Conservation (phyloP, 2,329 filamentous ascomycete genomes). For the Aspergillus pseudonomiae region DNA sequence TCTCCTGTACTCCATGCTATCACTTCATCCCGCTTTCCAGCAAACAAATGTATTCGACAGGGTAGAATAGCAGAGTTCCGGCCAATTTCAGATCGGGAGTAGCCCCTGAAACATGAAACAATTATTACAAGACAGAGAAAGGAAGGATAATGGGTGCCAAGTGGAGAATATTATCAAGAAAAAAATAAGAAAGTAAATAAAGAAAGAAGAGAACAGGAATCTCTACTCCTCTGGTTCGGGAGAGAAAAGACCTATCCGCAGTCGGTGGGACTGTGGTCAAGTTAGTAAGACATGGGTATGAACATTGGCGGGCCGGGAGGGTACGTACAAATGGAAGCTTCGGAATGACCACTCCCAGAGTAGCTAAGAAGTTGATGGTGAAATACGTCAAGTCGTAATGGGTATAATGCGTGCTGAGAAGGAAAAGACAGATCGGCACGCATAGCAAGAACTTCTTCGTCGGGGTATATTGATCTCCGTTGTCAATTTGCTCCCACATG, state of each 20-base stretch:
- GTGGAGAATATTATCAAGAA: constrained; percentile 22
- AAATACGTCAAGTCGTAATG: constrained; percentile 98
- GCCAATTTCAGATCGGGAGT: constrained; percentile 16
- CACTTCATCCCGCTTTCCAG: neutral
- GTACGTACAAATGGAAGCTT: constrained; percentile 88
- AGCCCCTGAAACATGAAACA: constrained; percentile 11
- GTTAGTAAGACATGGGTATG: constrained; percentile 28
- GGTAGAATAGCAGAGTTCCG: neutral
- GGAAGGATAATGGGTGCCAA: constrained; percentile 20
- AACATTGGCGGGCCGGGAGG: neutral
- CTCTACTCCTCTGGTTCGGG: constrained; percentile 65
- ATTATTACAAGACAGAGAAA: constrained; percentile 23
- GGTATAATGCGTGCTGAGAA: constrained; percentile 97
- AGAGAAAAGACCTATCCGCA: constrained; percentile 75
- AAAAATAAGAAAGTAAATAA: constrained; percentile 14
- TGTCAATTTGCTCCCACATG: constrained; percentile 99
- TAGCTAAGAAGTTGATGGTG: constrained; percentile 92
- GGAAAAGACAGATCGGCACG: constrained; percentile 90
- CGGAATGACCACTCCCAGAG: constrained; percentile 89
- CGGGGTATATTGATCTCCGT: constrained; percentile 96
- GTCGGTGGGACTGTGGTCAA: constrained; percentile 69
- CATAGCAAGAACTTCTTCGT: constrained; percentile 97
- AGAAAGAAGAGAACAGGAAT: constrained; percentile 18
- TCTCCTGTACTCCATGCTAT: constrained; percentile 6
- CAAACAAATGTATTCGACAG: constrained; percentile 1